Conservation (phyloP, 2,329 filamentous ascomycete genomes). For the Phialophora macrospora region DNA sequence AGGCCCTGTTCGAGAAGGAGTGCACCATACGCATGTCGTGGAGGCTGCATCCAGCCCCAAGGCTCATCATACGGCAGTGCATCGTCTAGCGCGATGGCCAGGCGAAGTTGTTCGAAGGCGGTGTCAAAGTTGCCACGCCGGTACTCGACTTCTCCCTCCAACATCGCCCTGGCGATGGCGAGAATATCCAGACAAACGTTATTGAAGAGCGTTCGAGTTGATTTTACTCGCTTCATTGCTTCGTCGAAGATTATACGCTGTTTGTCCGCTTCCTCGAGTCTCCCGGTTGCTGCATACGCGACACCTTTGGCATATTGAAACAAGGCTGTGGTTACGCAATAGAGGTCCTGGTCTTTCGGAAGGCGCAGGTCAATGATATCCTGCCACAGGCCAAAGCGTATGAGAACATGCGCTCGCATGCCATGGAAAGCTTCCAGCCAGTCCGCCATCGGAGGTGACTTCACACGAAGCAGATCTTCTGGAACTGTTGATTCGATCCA, state of each 20-base stretch:
- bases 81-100: slow-evolving; percentile 65
- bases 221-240: slow-evolving; percentile 59
- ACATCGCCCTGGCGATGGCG: slow-evolving; percentile 65
- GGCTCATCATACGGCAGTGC: slow-evolving; percentile 72
- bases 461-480: slow-evolving; percentile 65
- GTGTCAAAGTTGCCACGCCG: slow-evolving; percentile 61
- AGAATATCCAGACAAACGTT: slow-evolving; percentile 70
- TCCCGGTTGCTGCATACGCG: slow-evolving; percentile 65
- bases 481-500: slow-evolving; percentile 67
- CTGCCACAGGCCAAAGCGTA: slow-evolving; percentile 75
- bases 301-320: slow-evolving; percentile 70
- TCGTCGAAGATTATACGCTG: slow-evolving; percentile 59
- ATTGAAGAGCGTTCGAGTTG: slow-evolving; percentile 69
- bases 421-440: slow-evolving; percentile 75
- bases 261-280: slow-evolving; percentile 59
- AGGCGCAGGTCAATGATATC: slow-evolving; percentile 64
- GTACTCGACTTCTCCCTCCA: slow-evolving; percentile 76
- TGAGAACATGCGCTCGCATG: slow-evolving; percentile 69
- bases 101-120: slow-evolving; percentile 65
- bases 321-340: slow-evolving; percentile 72
- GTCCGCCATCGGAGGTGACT: slow-evolving; percentile 76
- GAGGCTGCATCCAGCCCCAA: slow-evolving; percentile 80
- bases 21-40: slow-evolving; percentile 71
- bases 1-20: slow-evolving; percentile 69
- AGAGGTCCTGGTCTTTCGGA: slow-evolving; percentile 64